phyloP scores from a whole-genome alignment of 2,329 filamentous ascomycete genomes.

The Talaromyces sp. region DNA sequence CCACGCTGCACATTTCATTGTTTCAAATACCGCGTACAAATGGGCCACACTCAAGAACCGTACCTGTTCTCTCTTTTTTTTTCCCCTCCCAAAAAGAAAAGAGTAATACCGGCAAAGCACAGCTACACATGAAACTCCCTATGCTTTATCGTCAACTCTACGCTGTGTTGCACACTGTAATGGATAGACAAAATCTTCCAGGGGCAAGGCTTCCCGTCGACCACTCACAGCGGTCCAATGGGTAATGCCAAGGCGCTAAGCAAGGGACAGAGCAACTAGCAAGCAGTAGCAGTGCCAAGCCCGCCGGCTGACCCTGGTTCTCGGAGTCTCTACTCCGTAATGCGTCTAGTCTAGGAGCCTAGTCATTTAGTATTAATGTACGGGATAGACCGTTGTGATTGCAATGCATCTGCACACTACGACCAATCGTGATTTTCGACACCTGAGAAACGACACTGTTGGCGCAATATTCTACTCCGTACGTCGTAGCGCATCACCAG shows the following conservation, averaged over 20 bases:
- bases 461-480: background rate
- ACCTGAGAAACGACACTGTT: background rate
- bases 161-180: too few relatives aligned
- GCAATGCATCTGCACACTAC: background rate
- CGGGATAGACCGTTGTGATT: background rate
- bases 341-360: background rate
- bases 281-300: background rate
- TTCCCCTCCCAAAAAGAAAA: too few relatives aligned
- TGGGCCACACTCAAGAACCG: background rate
- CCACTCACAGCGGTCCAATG: background rate
- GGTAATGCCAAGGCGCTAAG: background rate
- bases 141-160: too few relatives aligned
- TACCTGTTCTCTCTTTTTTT: background rate
- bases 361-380: too few relatives aligned
- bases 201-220: background rate
- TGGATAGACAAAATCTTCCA: background rate
- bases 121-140: too few relatives aligned
- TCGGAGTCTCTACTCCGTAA: conserved; percentile 10
- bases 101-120: too few relatives aligned
- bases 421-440: background rate
- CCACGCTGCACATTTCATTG: background rate
- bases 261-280: background rate
- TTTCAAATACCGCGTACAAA: conserved; percentile 4
- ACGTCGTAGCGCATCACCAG: background rate
- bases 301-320: conserved; percentile 12